These are phyloP conservation scores for Chlorella vulgaris DNA, from an alignment of 139 green algal species.

Conservation along the genomic window DNA sequence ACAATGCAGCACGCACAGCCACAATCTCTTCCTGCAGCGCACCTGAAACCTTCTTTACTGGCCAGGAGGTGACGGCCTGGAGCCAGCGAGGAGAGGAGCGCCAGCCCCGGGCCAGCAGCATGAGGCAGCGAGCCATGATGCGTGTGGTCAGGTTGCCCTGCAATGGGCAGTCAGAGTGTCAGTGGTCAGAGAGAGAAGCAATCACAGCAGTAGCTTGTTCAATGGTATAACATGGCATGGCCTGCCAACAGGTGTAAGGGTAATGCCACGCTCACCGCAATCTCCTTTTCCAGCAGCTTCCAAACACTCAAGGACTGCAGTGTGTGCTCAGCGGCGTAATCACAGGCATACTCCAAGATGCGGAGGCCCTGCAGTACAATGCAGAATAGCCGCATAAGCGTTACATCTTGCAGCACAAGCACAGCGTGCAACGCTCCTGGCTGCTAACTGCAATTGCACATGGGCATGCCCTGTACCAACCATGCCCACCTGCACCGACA, in stretches of 20 bases:
- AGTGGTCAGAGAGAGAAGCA: background rate
- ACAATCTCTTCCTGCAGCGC: background rate
- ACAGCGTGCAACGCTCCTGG: too few relatives aligned
- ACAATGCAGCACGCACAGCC: background rate
- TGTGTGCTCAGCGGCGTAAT: constrained; percentile 58
- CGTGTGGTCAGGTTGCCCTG: constrained; percentile 23
- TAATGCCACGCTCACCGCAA: constrained; percentile 25
- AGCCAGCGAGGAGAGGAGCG: constrained; percentile 5
- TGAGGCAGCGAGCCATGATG: constrained; percentile 1
- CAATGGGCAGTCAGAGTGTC: too few relatives aligned
- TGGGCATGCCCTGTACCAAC: background rate
- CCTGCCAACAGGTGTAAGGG: too few relatives aligned
- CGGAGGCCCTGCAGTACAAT: constrained; percentile 55
- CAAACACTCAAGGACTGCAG: constrained; percentile 52
- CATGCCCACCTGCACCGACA: constrained; percentile 43
- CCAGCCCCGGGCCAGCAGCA: constrained; percentile 20
- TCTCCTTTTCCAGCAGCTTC: constrained; percentile 42
- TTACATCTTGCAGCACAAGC: background rate
- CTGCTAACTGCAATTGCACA: background rate
- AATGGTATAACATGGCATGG: too few relatives aligned
- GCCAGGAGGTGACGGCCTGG: constrained; percentile 25
- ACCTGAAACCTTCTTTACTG: constrained; percentile 23
- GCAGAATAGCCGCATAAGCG: too few relatives aligned
- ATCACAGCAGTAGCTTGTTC: too few relatives aligned
- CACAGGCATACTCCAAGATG: constrained; percentile 74